phyloP scores from a whole-genome alignment of 176 grass and related monocot species.

The Lolium rigidum region DNA sequence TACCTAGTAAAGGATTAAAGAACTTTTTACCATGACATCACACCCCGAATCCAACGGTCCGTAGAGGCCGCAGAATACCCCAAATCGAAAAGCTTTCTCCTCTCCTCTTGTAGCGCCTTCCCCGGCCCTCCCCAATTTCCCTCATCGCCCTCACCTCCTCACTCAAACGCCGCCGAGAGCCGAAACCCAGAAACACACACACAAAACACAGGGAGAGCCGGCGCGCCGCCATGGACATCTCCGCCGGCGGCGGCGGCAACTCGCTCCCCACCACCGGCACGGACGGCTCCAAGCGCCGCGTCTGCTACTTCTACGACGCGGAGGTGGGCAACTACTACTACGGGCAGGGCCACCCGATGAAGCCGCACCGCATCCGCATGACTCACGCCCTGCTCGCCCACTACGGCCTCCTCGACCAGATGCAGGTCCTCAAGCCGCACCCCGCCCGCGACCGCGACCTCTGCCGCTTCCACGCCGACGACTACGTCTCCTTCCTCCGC shows the following conservation, averaged over 20 bases:
- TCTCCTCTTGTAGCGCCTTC: background rate
- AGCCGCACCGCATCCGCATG: constrained; percentile 94
- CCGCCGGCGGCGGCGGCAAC: constrained; percentile 65
- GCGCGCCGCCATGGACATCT: constrained; percentile 46
- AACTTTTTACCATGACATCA: too few relatives aligned
- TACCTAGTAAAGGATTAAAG: too few relatives aligned
- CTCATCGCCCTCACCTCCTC: background rate
- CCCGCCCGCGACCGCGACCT: constrained; percentile 84
- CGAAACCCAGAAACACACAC: background rate
- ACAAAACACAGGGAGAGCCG: background rate
- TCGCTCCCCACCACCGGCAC: constrained; percentile 63
- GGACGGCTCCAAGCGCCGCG: constrained; percentile 78
- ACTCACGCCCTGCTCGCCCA: constrained; percentile 82
- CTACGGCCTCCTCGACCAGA: constrained; percentile 85
- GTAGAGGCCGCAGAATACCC: background rate
- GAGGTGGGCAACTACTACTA: constrained; percentile 99
- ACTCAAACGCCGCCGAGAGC: constrained; percentile 45
- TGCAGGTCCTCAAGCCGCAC: constrained; percentile 74
- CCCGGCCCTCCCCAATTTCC: background rate
- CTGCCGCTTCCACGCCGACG: constrained; percentile 95
- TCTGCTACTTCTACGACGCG: constrained; percentile 97
- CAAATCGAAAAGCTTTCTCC: background rate
- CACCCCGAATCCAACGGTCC: background rate
- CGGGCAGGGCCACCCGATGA: constrained; percentile 93
- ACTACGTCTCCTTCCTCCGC: constrained; percentile 91